phyloP scores from a whole-genome alignment of 2,329 filamentous ascomycete genomes.

The Hortaea sp. region DNA sequence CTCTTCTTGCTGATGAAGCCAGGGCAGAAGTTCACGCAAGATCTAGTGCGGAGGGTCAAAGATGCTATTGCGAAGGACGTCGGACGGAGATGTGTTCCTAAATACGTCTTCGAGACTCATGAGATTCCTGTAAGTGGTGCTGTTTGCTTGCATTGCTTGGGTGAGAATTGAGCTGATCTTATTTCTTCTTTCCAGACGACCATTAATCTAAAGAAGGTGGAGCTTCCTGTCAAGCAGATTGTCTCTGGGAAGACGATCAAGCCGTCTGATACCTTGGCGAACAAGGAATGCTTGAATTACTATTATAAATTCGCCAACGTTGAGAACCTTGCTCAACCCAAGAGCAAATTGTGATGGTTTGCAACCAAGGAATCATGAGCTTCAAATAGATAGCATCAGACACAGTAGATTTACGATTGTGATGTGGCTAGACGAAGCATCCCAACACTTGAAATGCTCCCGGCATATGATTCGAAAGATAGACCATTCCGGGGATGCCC shows the following conservation, averaged over 20 bases:
- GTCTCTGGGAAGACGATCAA: constrained; percentile 65
- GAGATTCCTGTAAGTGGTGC: constrained; percentile 61
- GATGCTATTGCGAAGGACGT: constrained; percentile 54
- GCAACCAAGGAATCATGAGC: neutral
- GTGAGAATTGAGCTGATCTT: neutral
- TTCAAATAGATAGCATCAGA: neutral
- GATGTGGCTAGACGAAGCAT: no score
- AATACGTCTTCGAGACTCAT: constrained; percentile 67
- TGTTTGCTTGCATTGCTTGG: neutral
- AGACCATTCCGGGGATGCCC: no score
- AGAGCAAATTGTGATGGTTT: constrained; percentile 35
- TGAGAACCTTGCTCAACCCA: constrained; percentile 45
- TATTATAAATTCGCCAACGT: constrained; percentile 72
- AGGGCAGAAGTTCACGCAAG: constrained; percentile 44
- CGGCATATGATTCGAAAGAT: no score
- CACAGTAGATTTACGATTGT: no score
- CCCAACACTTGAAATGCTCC: no score
- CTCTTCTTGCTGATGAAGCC: constrained; percentile 52
- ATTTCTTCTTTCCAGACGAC: constrained; percentile 47
- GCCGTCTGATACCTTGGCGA: constrained; percentile 65
- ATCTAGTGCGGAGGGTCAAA: constrained; percentile 51
- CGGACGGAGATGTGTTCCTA: constrained; percentile 66
- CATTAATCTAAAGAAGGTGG: constrained; percentile 77
- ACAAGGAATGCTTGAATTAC: constrained; percentile 64
- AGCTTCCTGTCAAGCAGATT: constrained; percentile 75